Base-by-base conservation (phyloP, 169 alveolate species). In the Toxoplasma gondii region DNA sequence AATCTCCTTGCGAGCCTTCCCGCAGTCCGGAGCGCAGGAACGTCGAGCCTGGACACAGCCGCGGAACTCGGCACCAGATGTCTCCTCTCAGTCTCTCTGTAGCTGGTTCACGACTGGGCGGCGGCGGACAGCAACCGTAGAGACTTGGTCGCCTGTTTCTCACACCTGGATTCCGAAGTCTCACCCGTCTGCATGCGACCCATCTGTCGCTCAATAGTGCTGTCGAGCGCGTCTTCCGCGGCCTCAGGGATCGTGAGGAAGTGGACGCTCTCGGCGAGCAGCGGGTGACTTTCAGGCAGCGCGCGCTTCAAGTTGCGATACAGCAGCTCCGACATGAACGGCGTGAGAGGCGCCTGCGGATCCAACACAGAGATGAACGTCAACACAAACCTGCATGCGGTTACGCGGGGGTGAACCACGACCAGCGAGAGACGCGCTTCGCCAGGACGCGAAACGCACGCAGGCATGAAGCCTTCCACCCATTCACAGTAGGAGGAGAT, bases 291-390 rank as follows among this genome's bases (percentile, higher is more conserved):
- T 4, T 96, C 96, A 34, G 97, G 97, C 82, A 98, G 94, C 9
- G 99, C 99, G 88, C 97, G 96, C 80, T 95, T 97, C n/a, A 99
- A 94, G 96, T 98, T 98, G 70, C 97, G 98, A 95, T 99, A 99
- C 70, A 99, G 97, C 80, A 95, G 97, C 96, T 99, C 99, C 70
- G 99, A 96, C 53, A 98, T 96, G 97, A 98, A 98, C 0, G 99
- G 99, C 38, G 99, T 98, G 95, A 98, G 97, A 34, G 99, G 99
- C 29, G 99, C 97, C 98, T 97, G 96, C 95, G 98, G n/a, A n/a
- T n/a, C n/a, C n/a, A n/a, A n/a, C n/a, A n/a, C n/a, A n/a, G 94
- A 53, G 95, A 86, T 12, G 12, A 49, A 49, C 58, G 12, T 49
- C 58, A 4, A 49, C 41, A 17, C 38, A 69, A 5, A 69, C 19